A percentile compares a stretch with the other conserved stretches of the same genome.
Conservation (phyloP, 1,284 basidiomycete species). For the Rhodotorula sp. region DNA sequence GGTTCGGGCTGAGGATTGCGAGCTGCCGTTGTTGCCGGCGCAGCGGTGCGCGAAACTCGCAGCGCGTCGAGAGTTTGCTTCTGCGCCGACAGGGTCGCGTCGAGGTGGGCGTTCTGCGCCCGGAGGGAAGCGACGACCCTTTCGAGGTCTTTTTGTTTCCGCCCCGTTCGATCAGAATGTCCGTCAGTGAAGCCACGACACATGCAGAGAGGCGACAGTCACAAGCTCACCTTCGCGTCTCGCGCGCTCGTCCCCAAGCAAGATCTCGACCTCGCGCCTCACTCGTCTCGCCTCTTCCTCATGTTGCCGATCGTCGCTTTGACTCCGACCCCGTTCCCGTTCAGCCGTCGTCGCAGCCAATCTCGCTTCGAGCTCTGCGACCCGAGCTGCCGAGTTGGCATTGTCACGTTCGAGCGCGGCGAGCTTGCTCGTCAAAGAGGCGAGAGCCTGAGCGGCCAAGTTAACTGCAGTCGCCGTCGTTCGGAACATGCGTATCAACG, state of each 20-base stretch:
- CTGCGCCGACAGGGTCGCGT: conserved; percentile 10
- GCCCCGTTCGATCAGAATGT: too few species aligned
- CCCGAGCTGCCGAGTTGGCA: conserved; percentile 29
- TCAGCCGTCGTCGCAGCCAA: conserved; percentile 1
- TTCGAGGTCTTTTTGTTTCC: conserved; percentile 4
- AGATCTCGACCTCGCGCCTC: background rate
- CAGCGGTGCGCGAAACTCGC: conserved; percentile 1
- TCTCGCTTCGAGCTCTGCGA: conserved; percentile 39
- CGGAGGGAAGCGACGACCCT: conserved; percentile 3
- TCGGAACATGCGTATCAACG: background rate
- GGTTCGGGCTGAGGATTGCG: background rate
- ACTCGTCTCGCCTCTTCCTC: background rate
- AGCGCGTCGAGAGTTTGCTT: conserved; percentile 8
- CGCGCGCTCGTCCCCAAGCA: conserved; percentile 7
- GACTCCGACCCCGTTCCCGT: background rate
- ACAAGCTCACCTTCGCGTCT: background rate
- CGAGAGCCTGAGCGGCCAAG: conserved; percentile 16
- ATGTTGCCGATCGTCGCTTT: background rate
- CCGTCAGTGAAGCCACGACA: background rate
- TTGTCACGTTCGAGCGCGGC: conserved; percentile 41
- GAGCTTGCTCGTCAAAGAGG: conserved; percentile 16
- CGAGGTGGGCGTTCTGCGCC: conserved; percentile 22
- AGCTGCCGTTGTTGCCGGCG: background rate
- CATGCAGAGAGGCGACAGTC: too few species aligned
- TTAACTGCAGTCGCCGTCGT: conserved; percentile 12